Conservation (phyloP, 306 rosid genomes). For the Hylodesmum podocarpum region DNA sequence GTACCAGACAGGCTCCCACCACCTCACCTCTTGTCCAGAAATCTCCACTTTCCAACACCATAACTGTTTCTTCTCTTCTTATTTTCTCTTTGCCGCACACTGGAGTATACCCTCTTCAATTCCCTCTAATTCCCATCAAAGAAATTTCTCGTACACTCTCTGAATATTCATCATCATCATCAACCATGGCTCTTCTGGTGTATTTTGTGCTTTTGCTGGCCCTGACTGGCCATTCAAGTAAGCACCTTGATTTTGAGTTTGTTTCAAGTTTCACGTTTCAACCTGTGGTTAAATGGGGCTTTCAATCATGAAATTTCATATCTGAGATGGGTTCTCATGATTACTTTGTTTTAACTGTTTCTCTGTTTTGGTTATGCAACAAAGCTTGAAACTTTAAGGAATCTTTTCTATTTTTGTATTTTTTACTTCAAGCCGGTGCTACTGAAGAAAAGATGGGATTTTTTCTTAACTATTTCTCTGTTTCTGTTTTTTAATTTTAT, state of each 20-base stretch:
- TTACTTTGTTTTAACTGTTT: not conserved
- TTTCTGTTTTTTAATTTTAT: not conserved
- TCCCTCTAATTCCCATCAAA: constrained; percentile 15
- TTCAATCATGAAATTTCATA: not conserved
- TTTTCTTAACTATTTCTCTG: constrained; percentile 13
- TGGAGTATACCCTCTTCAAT: not conserved
- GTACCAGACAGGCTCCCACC: constrained; percentile 29
- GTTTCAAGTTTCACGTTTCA: not conserved
- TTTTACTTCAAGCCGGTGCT: not conserved
- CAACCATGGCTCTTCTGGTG: constrained; percentile 58
- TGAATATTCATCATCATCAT: constrained; percentile 19
- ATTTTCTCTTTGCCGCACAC: constrained; percentile 9
- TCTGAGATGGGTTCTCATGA: not conserved
- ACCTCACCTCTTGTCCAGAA: constrained; percentile 41
- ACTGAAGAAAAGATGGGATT: constrained; percentile 18
- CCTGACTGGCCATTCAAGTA: constrained; percentile 75
- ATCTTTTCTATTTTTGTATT: not conserved
- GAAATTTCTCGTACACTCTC: not conserved
- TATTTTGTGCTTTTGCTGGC: constrained; percentile 57
- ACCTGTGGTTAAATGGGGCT: constrained; percentile 1
- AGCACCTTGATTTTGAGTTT: constrained; percentile 35
- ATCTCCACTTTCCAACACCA: constrained; percentile 22
- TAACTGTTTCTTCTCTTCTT: not conserved
- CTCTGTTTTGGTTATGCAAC: not conserved
- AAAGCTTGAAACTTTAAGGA: not conserved